Evolutionary conservation across 2,329 filamentous ascomycete species (phyloP).

Genomic region (Cadophora malorum): DNA sequence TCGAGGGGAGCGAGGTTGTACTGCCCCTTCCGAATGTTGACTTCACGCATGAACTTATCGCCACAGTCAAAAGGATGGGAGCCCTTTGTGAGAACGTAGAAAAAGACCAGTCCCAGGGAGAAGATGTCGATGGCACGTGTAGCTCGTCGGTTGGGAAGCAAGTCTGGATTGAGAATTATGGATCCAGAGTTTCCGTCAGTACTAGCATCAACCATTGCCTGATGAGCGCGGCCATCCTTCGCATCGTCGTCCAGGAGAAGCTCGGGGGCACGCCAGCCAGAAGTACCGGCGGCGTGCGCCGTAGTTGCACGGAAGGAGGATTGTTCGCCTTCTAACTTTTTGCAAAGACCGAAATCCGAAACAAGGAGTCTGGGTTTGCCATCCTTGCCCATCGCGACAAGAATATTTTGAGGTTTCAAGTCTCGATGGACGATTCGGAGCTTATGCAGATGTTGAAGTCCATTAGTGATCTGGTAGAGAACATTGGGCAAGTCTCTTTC

Average conservation of each 20-base stretch:
- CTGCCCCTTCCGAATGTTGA: constrained; percentile 93
- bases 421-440: constrained; percentile 96
- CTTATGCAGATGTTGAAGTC: constrained; percentile 86
- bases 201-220: constrained; percentile 55
- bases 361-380: constrained; percentile 85
- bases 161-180: constrained; percentile 62
- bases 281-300: constrained; percentile 89
- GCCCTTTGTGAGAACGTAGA: constrained; percentile 94
- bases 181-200: constrained; percentile 67
- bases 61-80: constrained; percentile 93
- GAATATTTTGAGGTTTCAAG: constrained; percentile 96
- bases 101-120: constrained; percentile 96
- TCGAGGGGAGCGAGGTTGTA: constrained; percentile 75
- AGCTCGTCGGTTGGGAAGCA: constrained; percentile 74
- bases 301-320: constrained; percentile 95
- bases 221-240: constrained; percentile 49
- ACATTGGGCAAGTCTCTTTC: constrained; percentile 79
- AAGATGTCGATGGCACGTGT: constrained; percentile 98
- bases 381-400: constrained; percentile 77
- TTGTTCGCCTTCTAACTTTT: constrained; percentile 93
- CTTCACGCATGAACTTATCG: constrained; percentile 92
- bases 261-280: constrained; percentile 96
- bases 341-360: constrained; percentile 96
- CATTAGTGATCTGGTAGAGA: constrained; percentile 87
- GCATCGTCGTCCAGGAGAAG: constrained; percentile 82